These are phyloP conservation scores for Penicillium silybi DNA, from an alignment of 495 filamentous ascomycete genomes.

Conservation along the genomic window DNA sequence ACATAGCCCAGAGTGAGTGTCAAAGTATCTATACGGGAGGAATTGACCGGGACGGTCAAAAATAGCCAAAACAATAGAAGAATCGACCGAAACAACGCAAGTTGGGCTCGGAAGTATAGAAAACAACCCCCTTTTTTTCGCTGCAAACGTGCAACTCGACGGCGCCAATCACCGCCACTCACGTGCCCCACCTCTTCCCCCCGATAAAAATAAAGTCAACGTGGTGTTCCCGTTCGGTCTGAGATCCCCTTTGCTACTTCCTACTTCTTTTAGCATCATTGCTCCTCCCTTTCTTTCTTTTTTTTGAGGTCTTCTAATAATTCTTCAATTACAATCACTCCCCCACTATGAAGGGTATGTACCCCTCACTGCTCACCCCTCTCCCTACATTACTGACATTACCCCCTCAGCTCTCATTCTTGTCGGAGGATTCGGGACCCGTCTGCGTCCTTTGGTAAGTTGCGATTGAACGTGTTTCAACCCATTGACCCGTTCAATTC, in stretches of 20 bases:
- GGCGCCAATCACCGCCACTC: conserved; percentile 22
- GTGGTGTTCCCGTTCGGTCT: conserved; percentile 31
- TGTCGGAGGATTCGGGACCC: conserved; percentile 98
- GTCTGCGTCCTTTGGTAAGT: conserved; percentile 93
- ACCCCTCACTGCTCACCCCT: not conserved
- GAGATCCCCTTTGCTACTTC: conserved; percentile 14
- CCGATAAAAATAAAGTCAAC: conserved; percentile 34
- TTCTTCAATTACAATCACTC: not conserved
- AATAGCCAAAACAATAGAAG: too few relatives aligned
- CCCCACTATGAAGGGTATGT: conserved; percentile 52
- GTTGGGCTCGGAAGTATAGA: not conserved
- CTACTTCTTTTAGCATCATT: conserved; percentile 4
- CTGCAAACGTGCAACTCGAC: conserved; percentile 28
- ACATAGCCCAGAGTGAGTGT: too few relatives aligned
- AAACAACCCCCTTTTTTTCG: conserved; percentile 27
- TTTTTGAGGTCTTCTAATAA: conserved; percentile 3
- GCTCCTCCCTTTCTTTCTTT: conserved; percentile 8
- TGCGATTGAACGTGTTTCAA: conserved; percentile 11
- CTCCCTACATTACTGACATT: conserved; percentile 12
- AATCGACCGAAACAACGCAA: too few relatives aligned
- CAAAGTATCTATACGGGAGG: too few relatives aligned
- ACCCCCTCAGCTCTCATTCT: conserved; percentile 83
- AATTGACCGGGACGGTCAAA: not conserved
- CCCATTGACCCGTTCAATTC: conserved; percentile 11
- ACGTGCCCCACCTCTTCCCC: conserved; percentile 24